phyloP scores from a whole-genome alignment of 495 filamentous ascomycete genomes.

The Lepidopterella palustris region DNA sequence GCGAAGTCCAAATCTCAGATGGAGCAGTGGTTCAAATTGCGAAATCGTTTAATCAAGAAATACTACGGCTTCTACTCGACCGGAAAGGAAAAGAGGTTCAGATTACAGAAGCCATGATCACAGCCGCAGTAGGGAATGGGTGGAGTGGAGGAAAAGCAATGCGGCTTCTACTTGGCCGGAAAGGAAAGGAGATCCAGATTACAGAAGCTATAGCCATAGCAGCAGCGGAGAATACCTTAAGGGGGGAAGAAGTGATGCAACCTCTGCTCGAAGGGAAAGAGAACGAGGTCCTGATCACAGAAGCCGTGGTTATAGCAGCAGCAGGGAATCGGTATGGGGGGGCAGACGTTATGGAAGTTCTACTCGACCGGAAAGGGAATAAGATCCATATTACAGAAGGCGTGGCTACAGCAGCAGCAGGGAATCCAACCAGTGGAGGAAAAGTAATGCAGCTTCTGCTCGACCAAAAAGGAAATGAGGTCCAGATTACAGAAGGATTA shows the following conservation, averaged over 20 bases:
- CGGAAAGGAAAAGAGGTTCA: slow-evolving; percentile 13
- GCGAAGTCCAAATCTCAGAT: background rate
- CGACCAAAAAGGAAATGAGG: background rate
- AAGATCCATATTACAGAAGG: slow-evolving; percentile 4
- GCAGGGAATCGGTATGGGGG: background rate
- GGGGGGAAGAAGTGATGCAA: background rate
- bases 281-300: background rate
- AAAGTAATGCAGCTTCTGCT: background rate
- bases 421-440: background rate
- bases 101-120: slow-evolving; percentile 11
- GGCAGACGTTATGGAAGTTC: background rate
- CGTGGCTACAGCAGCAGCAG: background rate
- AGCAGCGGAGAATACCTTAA: background rate
- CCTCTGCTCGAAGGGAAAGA: background rate
- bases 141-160: background rate
- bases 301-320: background rate
- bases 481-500: slow-evolving; percentile 1
- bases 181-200: background rate
- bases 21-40: background rate
- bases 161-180: background rate
- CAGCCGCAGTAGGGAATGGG: background rate
- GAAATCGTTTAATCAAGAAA: no score
- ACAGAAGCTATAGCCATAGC: background rate
- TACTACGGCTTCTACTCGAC: slow-evolving; percentile 17
- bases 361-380: background rate